Conservation (phyloP, 306 rosid species). For the Oemleria cerasiformis region DNA sequence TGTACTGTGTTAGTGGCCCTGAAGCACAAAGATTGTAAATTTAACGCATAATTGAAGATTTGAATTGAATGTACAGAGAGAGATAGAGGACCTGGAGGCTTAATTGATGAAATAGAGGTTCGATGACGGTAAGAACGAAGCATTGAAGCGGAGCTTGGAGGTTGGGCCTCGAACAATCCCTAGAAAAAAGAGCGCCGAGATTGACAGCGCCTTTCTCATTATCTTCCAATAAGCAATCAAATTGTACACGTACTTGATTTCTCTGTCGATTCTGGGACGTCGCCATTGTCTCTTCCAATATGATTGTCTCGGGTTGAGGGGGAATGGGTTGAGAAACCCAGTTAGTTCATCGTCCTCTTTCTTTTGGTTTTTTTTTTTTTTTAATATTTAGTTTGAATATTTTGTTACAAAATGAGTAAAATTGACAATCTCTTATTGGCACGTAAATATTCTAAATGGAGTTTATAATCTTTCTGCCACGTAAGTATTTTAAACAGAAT, state of each 20-base stretch:
- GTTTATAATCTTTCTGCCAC: too few relatives aligned
- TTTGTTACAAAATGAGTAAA: too few relatives aligned
- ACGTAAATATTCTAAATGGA: too few relatives aligned
- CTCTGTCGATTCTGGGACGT: not conserved
- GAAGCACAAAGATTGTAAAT: slow-evolving; percentile 8
- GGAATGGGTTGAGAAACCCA: too few relatives aligned
- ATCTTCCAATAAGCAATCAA: not conserved
- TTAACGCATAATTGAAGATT: not conserved
- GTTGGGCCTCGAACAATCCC: slow-evolving; percentile 26
- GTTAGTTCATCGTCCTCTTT: too few relatives aligned
- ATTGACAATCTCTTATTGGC: too few relatives aligned
- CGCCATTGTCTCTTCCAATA: too few relatives aligned
- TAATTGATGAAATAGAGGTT: slow-evolving; percentile 25
- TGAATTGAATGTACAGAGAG: not conserved
- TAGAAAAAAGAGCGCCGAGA: slow-evolving; percentile 32
- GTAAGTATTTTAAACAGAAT: too few relatives aligned
- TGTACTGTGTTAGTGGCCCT: slow-evolving; percentile 71
- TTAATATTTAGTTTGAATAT: too few relatives aligned
- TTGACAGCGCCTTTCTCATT: slow-evolving; percentile 43
- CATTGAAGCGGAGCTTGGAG: slow-evolving; percentile 25
- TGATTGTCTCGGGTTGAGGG: too few relatives aligned
- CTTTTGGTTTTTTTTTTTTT: too few relatives aligned
- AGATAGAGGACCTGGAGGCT: slow-evolving; percentile 40
- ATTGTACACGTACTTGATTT: not conserved
- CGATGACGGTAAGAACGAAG: slow-evolving; percentile 47